Conservation (phyloP, 305 asterid genomes). For the Fraxinus sp. region DNA sequence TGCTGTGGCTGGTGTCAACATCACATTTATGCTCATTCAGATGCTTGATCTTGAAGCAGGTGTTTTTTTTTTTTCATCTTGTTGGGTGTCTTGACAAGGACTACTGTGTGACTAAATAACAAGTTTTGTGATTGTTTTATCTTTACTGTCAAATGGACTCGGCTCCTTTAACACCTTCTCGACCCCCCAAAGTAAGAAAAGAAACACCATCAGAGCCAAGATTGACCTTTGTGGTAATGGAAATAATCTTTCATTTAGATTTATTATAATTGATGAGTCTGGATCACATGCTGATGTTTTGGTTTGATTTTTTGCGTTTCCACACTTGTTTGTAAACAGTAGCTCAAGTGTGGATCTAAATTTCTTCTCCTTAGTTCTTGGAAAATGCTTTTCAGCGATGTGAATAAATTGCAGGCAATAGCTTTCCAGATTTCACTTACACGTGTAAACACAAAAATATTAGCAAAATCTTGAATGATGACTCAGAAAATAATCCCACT, state of each 20-base stretch:
- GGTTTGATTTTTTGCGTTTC: neutral
- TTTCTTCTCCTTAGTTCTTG: neutral
- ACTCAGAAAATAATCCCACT: neutral
- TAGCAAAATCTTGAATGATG: neutral
- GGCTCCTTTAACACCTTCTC: no score
- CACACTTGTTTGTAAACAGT: neutral
- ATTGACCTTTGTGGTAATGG: neutral
- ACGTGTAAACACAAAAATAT: neutral
- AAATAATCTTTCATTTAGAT: neutral
- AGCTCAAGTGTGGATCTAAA: neutral
- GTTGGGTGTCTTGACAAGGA: conserved; percentile 13
- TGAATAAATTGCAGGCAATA: neutral
- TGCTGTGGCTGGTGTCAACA: conserved; percentile 99
- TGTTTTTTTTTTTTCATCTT: conserved; percentile 20
- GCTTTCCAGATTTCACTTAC: neutral
- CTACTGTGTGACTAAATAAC: neutral
- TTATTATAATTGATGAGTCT: neutral
- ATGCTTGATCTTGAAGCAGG: conserved; percentile 99
- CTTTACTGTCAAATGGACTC: neutral
- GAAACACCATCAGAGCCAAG: neutral
- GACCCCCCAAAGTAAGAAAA: neutral
- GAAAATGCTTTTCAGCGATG: neutral
- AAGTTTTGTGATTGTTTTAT: neutral
- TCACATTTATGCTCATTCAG: conserved; percentile 98
- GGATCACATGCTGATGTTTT: neutral